Base-by-base conservation (phyloP, 108 stramenopile genomes). In the Mayamaea pseudoterrestris region DNA sequence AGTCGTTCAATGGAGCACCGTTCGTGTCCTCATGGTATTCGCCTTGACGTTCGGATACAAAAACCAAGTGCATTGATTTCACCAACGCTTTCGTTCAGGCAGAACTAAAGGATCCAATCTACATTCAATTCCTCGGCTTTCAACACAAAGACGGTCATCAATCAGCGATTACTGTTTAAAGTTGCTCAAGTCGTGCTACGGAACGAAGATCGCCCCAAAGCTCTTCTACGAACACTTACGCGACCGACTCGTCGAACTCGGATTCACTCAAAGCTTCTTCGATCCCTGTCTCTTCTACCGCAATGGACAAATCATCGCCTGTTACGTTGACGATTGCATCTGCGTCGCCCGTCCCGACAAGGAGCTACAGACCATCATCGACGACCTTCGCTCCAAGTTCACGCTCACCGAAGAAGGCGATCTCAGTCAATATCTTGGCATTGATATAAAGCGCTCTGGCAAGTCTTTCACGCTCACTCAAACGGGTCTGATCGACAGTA, bases 211-310 rank as follows among this genome's bases (percentile, higher is more conserved):
- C 26, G 61, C 57, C 7, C 57, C 55, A 26, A 34, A 60, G 21
- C 47, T 57, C 0, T 72, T 58, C 67, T 57, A 66, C 31, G 29
- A 57, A 40, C 52, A 69, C 30, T 42, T 69, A 12, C 49, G 51
- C 0, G 12, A 43, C 3, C 49, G 50, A 41, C 57, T 66, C 7
- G 3, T 28, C 0, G 0, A 35, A 0, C 6, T 67, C 1, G 69
- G 66, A 2, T 74, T 69, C 43, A 47, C 18, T 12, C 68, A 65
- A 45, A 63, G 60, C 2, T 27, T 46, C 4, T 24, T 53, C 30
- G 70, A 80, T 49, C 61, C 69, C 27, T 78, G 72, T 39, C 17
- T 76, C 16, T 76, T 71, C 51, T 68, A 65, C 57, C 44, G 47
- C 22, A 61, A 54, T 5, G 46, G 41, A 14, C 44, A 53, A 24